A percentile compares a stretch with the other conserved stretches of the same genome.
phyloP scores from a whole-genome alignment of 2,329 filamentous ascomycete genomes.

The Claviceps lovelessii region DNA sequence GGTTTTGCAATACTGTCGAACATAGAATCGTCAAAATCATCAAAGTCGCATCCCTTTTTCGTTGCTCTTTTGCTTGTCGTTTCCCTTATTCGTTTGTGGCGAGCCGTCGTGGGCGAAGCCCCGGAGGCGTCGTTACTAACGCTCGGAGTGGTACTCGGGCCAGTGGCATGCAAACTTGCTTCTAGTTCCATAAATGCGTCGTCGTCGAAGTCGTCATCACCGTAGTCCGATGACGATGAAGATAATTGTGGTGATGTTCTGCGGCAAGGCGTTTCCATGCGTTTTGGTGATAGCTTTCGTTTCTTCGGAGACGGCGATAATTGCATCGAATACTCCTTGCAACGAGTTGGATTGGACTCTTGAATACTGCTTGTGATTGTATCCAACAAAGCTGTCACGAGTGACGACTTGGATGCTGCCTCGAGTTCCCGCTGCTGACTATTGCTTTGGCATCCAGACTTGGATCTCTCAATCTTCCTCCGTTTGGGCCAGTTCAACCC shows the following conservation, averaged over 20 bases:
- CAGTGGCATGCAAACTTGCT: slow-evolving; percentile 21
- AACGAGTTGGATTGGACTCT: slow-evolving; percentile 22
- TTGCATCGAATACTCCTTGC: slow-evolving; percentile 16
- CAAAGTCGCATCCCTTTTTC: slow-evolving; percentile 39
- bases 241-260: slow-evolving; percentile 7
- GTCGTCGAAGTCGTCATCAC: slow-evolving; percentile 45
- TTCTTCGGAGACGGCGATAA: slow-evolving; percentile 32
- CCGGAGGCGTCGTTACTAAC: slow-evolving; percentile 18
- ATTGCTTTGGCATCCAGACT: slow-evolving; percentile 19
- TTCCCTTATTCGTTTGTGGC: neutral
- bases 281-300: slow-evolving; percentile 14
- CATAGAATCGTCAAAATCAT: slow-evolving; percentile 49
- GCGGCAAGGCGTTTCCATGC: slow-evolving; percentile 11
- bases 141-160: slow-evolving; percentile 5
- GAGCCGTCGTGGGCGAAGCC: neutral
- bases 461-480: slow-evolving; percentile 40
- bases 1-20: slow-evolving; percentile 29
- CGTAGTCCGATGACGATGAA: slow-evolving; percentile 32
- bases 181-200: slow-evolving; percentile 43
- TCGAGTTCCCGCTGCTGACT: slow-evolving; percentile 26
- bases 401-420: slow-evolving; percentile 39
- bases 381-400: slow-evolving; percentile 51
- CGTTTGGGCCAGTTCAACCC: slow-evolving; percentile 60
- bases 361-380: slow-evolving; percentile 44
- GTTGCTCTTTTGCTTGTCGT: neutral